Conservation (phyloP, 495 filamentous ascomycete genomes). For the Zalerion maritima region DNA sequence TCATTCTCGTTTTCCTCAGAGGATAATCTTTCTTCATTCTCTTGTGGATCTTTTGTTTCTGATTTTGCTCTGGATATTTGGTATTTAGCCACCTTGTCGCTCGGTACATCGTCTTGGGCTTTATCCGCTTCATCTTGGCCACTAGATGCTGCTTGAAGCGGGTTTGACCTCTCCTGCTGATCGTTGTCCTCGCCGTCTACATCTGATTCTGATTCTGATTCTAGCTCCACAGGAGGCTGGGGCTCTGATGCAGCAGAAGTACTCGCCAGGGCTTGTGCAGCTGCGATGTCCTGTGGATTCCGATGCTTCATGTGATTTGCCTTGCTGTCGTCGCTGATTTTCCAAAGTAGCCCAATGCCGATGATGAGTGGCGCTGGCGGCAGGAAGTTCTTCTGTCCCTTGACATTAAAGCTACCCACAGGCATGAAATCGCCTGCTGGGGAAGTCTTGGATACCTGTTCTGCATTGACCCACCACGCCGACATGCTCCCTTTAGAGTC, state of each 20-base stretch:
- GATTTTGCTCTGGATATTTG: constrained; percentile 14
- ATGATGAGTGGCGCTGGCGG: constrained; percentile 78
- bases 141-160: constrained; percentile 24
- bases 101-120: constrained; percentile 13
- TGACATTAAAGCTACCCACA: constrained; percentile 60
- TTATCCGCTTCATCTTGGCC: constrained; percentile 15
- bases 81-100: constrained; percentile 18
- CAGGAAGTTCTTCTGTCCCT: constrained; percentile 77
- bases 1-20: constrained; percentile 11
- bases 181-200: constrained; percentile 20
- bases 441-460: constrained; percentile 76
- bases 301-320: constrained; percentile 62
- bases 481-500: constrained; percentile 91
- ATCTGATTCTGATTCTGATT: constrained; percentile 10
- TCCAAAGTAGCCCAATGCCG: constrained; percentile 77
- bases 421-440: constrained; percentile 65
- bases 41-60: constrained; percentile 3
- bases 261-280: constrained; percentile 3
- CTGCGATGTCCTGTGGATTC: constrained; percentile 3
- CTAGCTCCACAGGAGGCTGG: constrained; percentile 3
- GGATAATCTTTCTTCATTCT: constrained; percentile 8
- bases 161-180: constrained; percentile 22
- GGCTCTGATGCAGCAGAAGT: neutral
- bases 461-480: constrained; percentile 81
- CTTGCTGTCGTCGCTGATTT: constrained; percentile 78